Percentiles rank a stretch among this genome's conserved stretches.
These are phyloP conservation scores for Apiospora sp. DNA, from an alignment of 2,329 filamentous ascomycete genomes.

Conservation along the genomic window DNA sequence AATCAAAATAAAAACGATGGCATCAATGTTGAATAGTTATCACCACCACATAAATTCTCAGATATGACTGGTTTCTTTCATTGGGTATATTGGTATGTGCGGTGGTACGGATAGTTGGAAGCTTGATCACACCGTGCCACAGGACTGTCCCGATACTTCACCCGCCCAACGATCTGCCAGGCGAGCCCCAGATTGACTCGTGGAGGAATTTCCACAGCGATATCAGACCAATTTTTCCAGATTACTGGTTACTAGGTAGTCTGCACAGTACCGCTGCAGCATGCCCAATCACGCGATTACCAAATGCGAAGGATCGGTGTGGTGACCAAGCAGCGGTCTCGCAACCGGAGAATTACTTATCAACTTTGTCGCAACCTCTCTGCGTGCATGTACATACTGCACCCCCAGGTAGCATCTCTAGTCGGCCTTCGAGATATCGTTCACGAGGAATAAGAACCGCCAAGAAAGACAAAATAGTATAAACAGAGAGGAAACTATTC, in stretches of 20 bases:
- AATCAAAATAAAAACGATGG: neutral
- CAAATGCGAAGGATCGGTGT: neutral
- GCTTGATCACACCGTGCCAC: conserved; percentile 2
- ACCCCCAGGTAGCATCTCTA: neutral
- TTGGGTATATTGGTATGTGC: neutral
- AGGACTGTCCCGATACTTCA: neutral
- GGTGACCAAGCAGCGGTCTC: neutral
- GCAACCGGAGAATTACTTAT: neutral
- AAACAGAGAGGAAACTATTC: neutral
- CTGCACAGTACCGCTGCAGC: neutral
- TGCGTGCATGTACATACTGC: neutral
- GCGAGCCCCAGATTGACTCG: neutral
- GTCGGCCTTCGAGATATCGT: neutral
- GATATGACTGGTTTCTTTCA: neutral
- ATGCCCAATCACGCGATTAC: neutral
- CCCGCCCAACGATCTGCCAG: neutral
- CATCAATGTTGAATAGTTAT: neutral
- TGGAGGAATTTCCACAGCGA: conserved; percentile 15
- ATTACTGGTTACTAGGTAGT: neutral
- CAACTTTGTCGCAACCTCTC: neutral
- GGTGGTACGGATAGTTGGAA: neutral
- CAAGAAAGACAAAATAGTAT: neutral
- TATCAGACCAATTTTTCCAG: neutral
- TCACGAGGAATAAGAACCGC: neutral
- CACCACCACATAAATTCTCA: neutral